Base-by-base conservation (phyloP, 2,329 filamentous ascomycete genomes). In the Bipolaris bicolor region DNA sequence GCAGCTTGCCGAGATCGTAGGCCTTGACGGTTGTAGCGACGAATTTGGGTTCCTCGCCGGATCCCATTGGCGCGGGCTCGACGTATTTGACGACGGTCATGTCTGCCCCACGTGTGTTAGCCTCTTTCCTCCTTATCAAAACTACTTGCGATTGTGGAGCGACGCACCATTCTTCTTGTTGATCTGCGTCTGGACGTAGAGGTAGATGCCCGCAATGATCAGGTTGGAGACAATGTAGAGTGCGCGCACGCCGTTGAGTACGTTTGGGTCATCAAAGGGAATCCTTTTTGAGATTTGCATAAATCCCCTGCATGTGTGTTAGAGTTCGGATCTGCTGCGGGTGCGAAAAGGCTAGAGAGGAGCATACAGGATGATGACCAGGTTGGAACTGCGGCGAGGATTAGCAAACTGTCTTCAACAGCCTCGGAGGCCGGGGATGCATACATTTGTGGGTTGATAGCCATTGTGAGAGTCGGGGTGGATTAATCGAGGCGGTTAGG, bases 31-130 rank as follows among this genome's bases (percentile, higher is more conserved):
- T 99, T 62, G 95, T 99, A 56, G 94, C 97, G 70, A 98, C 90
- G 70, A 96, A 91, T 81, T 97, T 97, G 77, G 90, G 89, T 81
- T 97, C 93, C 79, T 98, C 95, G 73, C 89, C 86, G 69, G 91
- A 96, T 70, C 95, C 95, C 88, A 97, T 91, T 43, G 92, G 88
- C 5, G 95, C 87, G 43, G 93, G 94, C 83, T 99, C 95, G 77
- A 99, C 93, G 81, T 99, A 99, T 82, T 99, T 98, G 76, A 99
- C 88, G 3, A 95, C 97, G 22, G 93, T 97, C 81, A 97, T 86
- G 77, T 99, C 95, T 98, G 74, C 10, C 7, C 3, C 11, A 15
- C 5, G 1, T 34, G 26, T 49, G 44, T 72, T 56, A 71, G 66
- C 61, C 40, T 18, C 13, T 11, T n/a, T 39, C 16, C 18, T 43